Percentiles rank a stretch among this genome's conserved stretches.
Evolutionary conservation across 1,139 yeast species (phyloP).

Genomic region (Groenewaldozyma auringiensis): DNA sequence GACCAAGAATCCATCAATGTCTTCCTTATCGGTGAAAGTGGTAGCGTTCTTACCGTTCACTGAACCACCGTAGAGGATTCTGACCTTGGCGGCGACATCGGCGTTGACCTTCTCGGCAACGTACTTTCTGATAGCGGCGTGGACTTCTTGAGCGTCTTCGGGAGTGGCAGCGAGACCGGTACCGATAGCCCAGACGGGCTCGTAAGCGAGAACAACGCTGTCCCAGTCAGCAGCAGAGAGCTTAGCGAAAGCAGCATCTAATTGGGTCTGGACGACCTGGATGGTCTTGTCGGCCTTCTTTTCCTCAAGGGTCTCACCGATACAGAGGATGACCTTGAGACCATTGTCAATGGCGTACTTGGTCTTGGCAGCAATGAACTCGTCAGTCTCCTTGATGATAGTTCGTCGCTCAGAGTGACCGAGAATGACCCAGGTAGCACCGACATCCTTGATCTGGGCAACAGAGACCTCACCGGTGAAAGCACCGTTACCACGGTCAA

Average conservation of each 20-base stretch:
- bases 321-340: slow-evolving; percentile 84
- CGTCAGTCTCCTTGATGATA: slow-evolving; percentile 82
- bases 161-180: slow-evolving; percentile 99
- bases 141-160: slow-evolving; percentile 88
- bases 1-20: slow-evolving; percentile 97
- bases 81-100: slow-evolving; percentile 64
- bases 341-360: slow-evolving; percentile 88
- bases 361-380: slow-evolving; percentile 88
- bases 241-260: slow-evolving; percentile 77
- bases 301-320: slow-evolving; percentile 96
- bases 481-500: slow-evolving; percentile 86
- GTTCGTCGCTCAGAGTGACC: slow-evolving; percentile 99
- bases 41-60: slow-evolving; percentile 93
- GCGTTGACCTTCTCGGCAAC: slow-evolving; percentile 70
- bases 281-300: slow-evolving; percentile 83
- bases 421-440: slow-evolving; percentile 89
- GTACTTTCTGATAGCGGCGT: slow-evolving; percentile 79
- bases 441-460: slow-evolving; percentile 80
- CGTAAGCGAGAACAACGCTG: slow-evolving; percentile 91
- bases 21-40: slow-evolving; percentile 84
- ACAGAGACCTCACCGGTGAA: slow-evolving; percentile 96
- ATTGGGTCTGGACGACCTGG: slow-evolving; percentile 81
- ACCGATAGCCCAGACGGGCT: slow-evolving; percentile 99
- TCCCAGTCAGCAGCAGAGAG: slow-evolving; percentile 72
- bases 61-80: slow-evolving; percentile 98